These are phyloP conservation scores for Phytophthora cactorum DNA, from an alignment of 352 stramenopile genomes.

Conservation along the genomic window DNA sequence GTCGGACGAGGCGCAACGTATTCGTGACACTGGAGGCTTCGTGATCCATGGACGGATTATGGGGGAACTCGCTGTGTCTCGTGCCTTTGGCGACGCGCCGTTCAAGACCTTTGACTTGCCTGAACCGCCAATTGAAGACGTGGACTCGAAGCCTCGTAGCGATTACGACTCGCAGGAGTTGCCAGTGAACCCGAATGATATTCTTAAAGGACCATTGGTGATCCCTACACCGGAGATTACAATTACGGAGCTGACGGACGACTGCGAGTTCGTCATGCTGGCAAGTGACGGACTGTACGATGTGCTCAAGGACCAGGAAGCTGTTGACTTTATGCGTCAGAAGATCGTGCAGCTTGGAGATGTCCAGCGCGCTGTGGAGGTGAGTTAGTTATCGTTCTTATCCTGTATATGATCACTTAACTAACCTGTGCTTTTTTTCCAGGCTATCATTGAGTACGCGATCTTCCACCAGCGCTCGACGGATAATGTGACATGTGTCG, in stretches of 20 bases:
- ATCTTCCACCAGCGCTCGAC: conserved; percentile 87
- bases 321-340: conserved; percentile 73
- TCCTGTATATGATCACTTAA: not conserved
- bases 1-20: conserved; percentile 93
- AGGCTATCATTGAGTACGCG: conserved; percentile 81
- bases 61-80: conserved; percentile 85
- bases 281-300: conserved; percentile 86
- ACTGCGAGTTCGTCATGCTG: conserved; percentile 84
- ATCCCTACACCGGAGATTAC: conserved; percentile 84
- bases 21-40: conserved; percentile 93
- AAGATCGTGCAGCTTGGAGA: conserved; percentile 77
- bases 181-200: conserved; percentile 85
- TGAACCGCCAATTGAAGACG: conserved; percentile 46
- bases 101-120: conserved; percentile 94
- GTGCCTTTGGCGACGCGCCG: conserved; percentile 92
- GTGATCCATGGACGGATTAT: conserved; percentile 94
- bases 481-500: conserved; percentile 87
- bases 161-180: conserved; percentile 83
- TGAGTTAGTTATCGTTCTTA: conserved; percentile 24
- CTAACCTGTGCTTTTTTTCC: not conserved
- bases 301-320: conserved; percentile 86
- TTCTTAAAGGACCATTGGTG: conserved; percentile 83
- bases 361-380: conserved; percentile 82
- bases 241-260: conserved; percentile 67
- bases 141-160: conserved; percentile 59